phyloP scores from a whole-genome alignment of 495 filamentous ascomycete genomes.

The Aspergillus egyptiacus region DNA sequence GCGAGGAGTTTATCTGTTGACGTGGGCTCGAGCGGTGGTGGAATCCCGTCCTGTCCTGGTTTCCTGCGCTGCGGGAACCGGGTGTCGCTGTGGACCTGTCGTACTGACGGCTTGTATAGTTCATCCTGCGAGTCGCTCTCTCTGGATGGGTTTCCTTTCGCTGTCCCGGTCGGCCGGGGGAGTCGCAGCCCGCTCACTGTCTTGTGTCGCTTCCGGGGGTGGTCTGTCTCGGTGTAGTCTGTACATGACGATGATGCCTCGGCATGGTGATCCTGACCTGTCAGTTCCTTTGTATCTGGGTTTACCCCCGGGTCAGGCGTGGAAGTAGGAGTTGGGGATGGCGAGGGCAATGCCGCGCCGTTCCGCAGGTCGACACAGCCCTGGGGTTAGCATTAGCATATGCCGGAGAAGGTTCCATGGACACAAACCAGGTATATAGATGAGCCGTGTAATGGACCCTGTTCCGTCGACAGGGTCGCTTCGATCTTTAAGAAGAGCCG shows the following conservation, averaged over 20 bases:
- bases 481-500: constrained; percentile 8
- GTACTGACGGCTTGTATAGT: constrained; percentile 2
- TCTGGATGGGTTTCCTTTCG: not conserved
- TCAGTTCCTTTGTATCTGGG: too few species aligned
- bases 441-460: not conserved
- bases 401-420: not conserved
- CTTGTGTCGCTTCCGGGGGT: constrained; percentile 13
- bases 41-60: constrained; percentile 4
- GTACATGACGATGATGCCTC: not conserved
- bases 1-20: constrained; percentile 20
- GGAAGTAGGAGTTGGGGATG: not conserved
- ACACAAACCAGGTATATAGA: constrained; percentile 6
- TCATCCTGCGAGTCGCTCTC: too few species aligned
- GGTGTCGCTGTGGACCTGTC: constrained; percentile 22
- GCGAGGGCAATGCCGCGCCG: constrained; percentile 3
- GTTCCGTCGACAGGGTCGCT: constrained; percentile 3
- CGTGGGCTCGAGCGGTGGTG: constrained; percentile 14
- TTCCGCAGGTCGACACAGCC: constrained; percentile 15
- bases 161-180: not conserved
- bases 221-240: not conserved
- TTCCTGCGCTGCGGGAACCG: constrained; percentile 21
- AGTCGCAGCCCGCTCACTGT: constrained; percentile 16
- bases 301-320: constrained; percentile 8
- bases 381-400: constrained; percentile 2
- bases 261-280: not conserved